Base-by-base conservation (phyloP, 306 rosid species). In the Vicia faba region DNA sequence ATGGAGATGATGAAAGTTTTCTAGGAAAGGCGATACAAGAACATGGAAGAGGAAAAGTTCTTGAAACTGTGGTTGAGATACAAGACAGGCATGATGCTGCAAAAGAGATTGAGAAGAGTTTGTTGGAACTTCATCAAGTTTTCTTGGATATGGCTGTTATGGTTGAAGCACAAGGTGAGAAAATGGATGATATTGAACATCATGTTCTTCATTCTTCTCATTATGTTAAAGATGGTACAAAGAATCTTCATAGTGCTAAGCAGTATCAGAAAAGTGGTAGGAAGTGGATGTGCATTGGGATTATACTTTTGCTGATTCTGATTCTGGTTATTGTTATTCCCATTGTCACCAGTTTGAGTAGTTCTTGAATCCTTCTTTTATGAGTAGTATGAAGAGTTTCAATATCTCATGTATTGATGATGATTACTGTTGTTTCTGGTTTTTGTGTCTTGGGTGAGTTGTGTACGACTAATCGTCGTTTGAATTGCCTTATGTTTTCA, bases 121-220 rank as follows among this genome's bases (percentile, higher is more conserved):
- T 91, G 74, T 35, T 91, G 40, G 95, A 91, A 83, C 81, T 91
- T 33, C 97, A 91, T 46, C 91, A 89, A 66, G 85, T 91, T 75
- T 91, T 89, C 28, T 51, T 91, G 74, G 96, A 91, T 43, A 91
- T 91, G 97, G 96, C 96, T 12, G 97, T 91, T 5, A 82, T 88
- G 97, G 97, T 92, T 68, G 97, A 92, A 59, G 91, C 92, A 1
- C 97, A 92, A 26, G 97, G 96, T 8, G 97, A 89, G 75, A 80
- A 91, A 64, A 88, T 91, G 95, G 96, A 91, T 56, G 88, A 91
- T 43, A 91, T 91, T 46, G 96, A 91, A 28, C 97, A 89, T 33
- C 96, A 91, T 36, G 96, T 91, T 3, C 36, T 91, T 36, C 86
- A 85, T 72, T 84, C 97, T 51, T 72, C 88, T 0, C 84, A 85